Evolutionary conservation across 1,139 yeast genomes (phyloP).

Genomic region (Petasospora fabianii): DNA sequence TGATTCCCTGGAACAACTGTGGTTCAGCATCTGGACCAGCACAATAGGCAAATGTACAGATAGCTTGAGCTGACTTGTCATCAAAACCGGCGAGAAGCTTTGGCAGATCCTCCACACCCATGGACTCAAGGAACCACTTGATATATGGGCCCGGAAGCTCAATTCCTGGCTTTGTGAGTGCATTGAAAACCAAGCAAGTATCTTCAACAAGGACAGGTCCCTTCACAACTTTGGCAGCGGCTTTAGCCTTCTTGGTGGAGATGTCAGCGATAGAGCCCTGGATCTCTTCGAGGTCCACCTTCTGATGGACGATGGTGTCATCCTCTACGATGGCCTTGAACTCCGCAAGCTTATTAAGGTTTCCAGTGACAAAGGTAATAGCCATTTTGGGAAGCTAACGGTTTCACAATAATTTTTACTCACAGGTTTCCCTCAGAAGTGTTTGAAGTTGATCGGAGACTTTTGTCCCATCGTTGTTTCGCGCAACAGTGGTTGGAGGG

Average conservation of each 20-base stretch:
- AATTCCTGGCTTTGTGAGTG: constrained; percentile 50
- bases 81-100: constrained; percentile 77
- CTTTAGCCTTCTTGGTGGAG: constrained; percentile 71
- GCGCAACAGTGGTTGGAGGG: background rate
- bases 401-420: background rate
- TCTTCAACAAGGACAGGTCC: constrained; percentile 95
- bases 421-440: constrained; percentile 3
- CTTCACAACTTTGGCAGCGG: constrained; percentile 59
- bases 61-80: constrained; percentile 81
- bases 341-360: constrained; percentile 81
- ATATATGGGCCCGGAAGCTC: constrained; percentile 87
- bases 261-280: constrained; percentile 88
- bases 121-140: constrained; percentile 79
- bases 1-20: constrained; percentile 76
- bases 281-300: constrained; percentile 80
- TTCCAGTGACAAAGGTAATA: constrained; percentile 72
- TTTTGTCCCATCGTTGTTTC: background rate
- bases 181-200: constrained; percentile 82
- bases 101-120: constrained; percentile 73
- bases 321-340: constrained; percentile 67
- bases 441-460: background rate
- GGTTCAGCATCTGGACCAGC: constrained; percentile 75
- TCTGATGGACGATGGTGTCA: constrained; percentile 48
- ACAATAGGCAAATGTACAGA: constrained; percentile 90
- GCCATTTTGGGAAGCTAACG: background rate